Evolutionary conservation across 2,329 filamentous ascomycete species (phyloP), one percentile per base, ranked within the genome.

Genomic region (Onygena corvina): DNA sequence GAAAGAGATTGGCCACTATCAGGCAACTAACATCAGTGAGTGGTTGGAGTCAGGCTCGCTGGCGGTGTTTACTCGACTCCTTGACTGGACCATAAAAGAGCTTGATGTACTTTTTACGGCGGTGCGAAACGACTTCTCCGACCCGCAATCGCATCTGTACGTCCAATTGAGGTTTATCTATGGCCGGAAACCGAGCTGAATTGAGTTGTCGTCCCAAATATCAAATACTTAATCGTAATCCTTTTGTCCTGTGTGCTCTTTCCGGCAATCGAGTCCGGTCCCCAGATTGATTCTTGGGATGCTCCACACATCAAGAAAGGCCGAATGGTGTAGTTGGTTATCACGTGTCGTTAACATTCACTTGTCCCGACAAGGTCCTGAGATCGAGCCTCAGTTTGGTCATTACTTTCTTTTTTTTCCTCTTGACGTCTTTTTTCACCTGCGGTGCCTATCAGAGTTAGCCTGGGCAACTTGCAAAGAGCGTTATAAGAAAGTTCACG

Each of bases 31-130:
- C 38, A 50, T 60, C 50, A 50, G 55, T 8, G 57, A 60, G 27
- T 55, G 52, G 6, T 38, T 62, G 20, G 55, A 60, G 46, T 56
- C 58, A 11, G 56, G 60, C 38, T 55, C 55, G 12, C 48, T 58
- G 3, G 59, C 57, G 2, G 31, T 60, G 14, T 61, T 63, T 49
- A 57, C 53, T 3, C 50, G 57, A 1, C 46, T 57, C 21, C 49
- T 63, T n/a, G 58, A 55, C 12, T 62, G 60, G 60, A 54, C 50
- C 12, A 53, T 31, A 6, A 38, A 50, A 23, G 51, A 54, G 23
- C 48, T 53, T 2, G 49, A 51, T 21, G 33, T 49, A 4, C 35
- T 53, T 11, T 38, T 51, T 21, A 34, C 38, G 2, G 47, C 33
- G 2, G 49, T 49, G 4, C 25, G 33, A 16, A 51, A 49, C 18